Base-by-base conservation (phyloP, 768 basidiomycete genomes). In the Naematelia aurantialba region DNA sequence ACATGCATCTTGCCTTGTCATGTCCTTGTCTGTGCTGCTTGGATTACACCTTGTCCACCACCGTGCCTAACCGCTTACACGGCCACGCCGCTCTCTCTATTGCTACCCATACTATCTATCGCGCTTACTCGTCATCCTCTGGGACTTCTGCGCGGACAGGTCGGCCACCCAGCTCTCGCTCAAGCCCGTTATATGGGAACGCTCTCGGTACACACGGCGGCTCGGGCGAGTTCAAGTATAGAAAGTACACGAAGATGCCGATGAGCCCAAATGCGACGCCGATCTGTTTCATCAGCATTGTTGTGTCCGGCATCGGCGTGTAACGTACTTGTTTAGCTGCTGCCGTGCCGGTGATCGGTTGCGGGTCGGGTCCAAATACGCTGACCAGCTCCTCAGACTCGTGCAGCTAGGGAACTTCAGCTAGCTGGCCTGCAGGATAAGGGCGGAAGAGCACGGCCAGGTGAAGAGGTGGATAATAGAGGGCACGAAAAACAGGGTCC, bases 361-460 rank as follows among this genome's bases (percentile, higher is more conserved):
- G 75, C 10, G 72, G 74, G 55, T 80, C 79, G 22, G 79, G 79
- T 11, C 76, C 75, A 78, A 78, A 79, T 76, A 80, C 78, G 5
- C 72, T 70, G 25, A 78, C 72, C 5, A 73, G 64, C 62, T 80
- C 79, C 58, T 79, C 79, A 49, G 76, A 73, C 69, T 79, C 78
- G 59, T 78, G 78, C 12, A 79, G 53, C 79, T 80, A 59, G 21
- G 5, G 39, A 52, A 62, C 49, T 61, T 56, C 24, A 13, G 21
- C 60, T 26, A 55, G 60, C 29, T 25, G 45, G 19, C 42, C 4
- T 26, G 22, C 50, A 4, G 11, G 4, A 19, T 13, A 13, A n/a
- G 12, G 10, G 14, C 21, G 46, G 25, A 10, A 5, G 14, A 24
- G 5, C 45, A 5, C 45, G 4, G 19, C 45, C 45, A 5, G 19